phyloP scores from a whole-genome alignment of 495 filamentous ascomycete species.

The Penicillium lividum region DNA sequence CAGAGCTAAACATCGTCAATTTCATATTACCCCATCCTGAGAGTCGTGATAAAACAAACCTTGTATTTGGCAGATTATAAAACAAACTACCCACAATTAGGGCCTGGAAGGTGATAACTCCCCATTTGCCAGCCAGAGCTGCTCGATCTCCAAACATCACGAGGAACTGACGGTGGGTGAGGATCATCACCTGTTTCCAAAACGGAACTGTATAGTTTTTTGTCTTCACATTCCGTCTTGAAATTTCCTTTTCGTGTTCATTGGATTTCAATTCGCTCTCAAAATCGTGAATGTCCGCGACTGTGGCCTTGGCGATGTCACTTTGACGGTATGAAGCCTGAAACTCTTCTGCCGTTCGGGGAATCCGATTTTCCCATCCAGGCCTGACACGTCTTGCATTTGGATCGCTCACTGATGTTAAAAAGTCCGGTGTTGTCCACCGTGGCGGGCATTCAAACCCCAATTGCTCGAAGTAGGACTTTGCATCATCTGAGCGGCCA shows the following conservation, averaged over 20 bases:
- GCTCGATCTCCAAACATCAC: conserved; percentile 64
- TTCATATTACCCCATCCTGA: neutral
- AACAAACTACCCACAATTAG: conserved; percentile 78
- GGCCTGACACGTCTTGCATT: conserved; percentile 58
- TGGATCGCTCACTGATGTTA: conserved; percentile 66
- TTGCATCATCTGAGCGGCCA: conserved; percentile 58
- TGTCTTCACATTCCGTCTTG: conserved; percentile 47
- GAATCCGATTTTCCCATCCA: conserved; percentile 62
- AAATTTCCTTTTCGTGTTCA: conserved; percentile 46
- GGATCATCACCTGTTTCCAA: conserved; percentile 64
- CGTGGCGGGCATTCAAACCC: conserved; percentile 62
- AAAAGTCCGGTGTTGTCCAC: conserved; percentile 68
- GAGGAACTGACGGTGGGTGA: conserved; percentile 65
- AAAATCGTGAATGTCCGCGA: conserved; percentile 51
- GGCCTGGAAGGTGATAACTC: conserved; percentile 67
- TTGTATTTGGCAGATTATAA: conserved; percentile 65
- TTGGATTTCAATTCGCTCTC: conserved; percentile 51
- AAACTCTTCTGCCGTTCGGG: conserved; percentile 60
- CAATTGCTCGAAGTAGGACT: conserved; percentile 61
- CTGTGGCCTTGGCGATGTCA: conserved; percentile 31
- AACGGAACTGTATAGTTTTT: conserved; percentile 68
- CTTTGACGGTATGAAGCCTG: conserved; percentile 54
- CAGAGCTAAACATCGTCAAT: conserved; percentile 31
- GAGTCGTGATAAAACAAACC: conserved; percentile 20
- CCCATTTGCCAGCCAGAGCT: conserved; percentile 53